Percentiles rank a stretch among this genome's conserved stretches.
Conservation (phyloP, 2,329 filamentous ascomycete species). For the Cercospora brassicicola region DNA sequence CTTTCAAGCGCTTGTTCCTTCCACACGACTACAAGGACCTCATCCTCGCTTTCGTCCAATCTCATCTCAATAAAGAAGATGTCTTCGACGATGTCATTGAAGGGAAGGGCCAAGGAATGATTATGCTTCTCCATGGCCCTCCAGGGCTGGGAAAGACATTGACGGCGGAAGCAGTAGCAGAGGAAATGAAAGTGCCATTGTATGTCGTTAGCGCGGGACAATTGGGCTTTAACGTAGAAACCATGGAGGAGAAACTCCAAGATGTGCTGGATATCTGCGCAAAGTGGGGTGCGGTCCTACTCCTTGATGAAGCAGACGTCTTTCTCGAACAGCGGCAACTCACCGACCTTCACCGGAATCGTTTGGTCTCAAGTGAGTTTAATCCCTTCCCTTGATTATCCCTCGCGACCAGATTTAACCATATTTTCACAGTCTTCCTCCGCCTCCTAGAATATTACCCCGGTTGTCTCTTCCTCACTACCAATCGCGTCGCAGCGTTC, state of each 20-base stretch:
- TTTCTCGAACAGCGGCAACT: slow-evolving; percentile 55
- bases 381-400: not conserved
- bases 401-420: not conserved
- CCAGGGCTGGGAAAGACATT: slow-evolving; percentile 41
- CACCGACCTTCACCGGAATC: slow-evolving; percentile 37
- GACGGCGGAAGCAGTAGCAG: slow-evolving; percentile 36
- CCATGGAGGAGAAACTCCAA: slow-evolving; percentile 22
- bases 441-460: slow-evolving; percentile 42
- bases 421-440: slow-evolving; percentile 34
- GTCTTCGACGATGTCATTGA: slow-evolving; percentile 54
- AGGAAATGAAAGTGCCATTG: slow-evolving; percentile 43
- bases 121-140: slow-evolving; percentile 41
- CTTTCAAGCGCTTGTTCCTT: slow-evolving; percentile 53
- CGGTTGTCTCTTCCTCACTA: slow-evolving; percentile 39
- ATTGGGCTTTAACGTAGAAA: slow-evolving; percentile 22
- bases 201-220: slow-evolving; percentile 34
- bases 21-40: slow-evolving; percentile 33
- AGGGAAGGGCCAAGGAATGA: slow-evolving; percentile 47
- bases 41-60: slow-evolving; percentile 20
- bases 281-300: slow-evolving; percentile 55
- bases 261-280: slow-evolving; percentile 48
- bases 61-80: slow-evolving; percentile 30
- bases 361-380: slow-evolving; percentile 40
- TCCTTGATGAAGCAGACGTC: slow-evolving; percentile 62
- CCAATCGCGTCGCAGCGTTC: slow-evolving; percentile 40